phyloP scores from a whole-genome alignment of 164 flowering plant genomes.

The Liriodendron chinense region DNA sequence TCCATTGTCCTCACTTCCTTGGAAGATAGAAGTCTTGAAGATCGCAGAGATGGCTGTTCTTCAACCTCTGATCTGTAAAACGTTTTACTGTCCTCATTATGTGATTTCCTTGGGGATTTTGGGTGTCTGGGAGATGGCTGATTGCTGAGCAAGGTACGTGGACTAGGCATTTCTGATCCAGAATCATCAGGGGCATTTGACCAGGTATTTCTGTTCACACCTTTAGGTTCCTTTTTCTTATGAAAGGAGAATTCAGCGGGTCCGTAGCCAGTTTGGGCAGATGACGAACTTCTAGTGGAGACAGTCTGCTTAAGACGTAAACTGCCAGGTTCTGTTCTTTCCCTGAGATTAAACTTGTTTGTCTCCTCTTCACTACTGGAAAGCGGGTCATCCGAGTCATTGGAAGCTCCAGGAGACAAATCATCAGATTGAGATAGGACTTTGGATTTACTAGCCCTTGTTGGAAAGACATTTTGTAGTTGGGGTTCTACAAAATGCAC shows the following conservation, averaged over 20 bases:
- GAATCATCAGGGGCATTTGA: constrained; percentile 24
- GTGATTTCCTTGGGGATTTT: constrained; percentile 12
- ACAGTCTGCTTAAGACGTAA: no score
- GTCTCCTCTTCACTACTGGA: constrained; percentile 55
- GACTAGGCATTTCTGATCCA: constrained; percentile 7
- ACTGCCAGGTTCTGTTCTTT: constrained; percentile 7
- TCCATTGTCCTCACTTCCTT: constrained; percentile 17
- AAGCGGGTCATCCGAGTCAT: constrained; percentile 50
- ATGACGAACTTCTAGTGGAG: constrained; percentile 5
- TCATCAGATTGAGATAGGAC: constrained; percentile 30
- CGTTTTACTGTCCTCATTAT: constrained; percentile 10
- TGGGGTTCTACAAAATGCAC: constrained; percentile 18
- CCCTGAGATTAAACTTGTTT: constrained; percentile 15
- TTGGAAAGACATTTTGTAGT: constrained; percentile 23
- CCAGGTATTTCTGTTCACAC: background rate
- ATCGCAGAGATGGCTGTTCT: constrained; percentile 11
- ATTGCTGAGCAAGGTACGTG: no score
- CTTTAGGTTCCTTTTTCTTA: constrained; percentile 5
- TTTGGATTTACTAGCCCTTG: constrained; percentile 10
- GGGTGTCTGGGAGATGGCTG: constrained; percentile 10
- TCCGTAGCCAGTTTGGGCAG: no score
- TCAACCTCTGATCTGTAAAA: constrained; percentile 7
- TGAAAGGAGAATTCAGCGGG: constrained; percentile 1
- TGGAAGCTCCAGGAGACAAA: constrained; percentile 37
- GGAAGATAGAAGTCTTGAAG: constrained; percentile 14